Conservation (phyloP, 257 asterid genomes). For the Solanum virginianum region DNA sequence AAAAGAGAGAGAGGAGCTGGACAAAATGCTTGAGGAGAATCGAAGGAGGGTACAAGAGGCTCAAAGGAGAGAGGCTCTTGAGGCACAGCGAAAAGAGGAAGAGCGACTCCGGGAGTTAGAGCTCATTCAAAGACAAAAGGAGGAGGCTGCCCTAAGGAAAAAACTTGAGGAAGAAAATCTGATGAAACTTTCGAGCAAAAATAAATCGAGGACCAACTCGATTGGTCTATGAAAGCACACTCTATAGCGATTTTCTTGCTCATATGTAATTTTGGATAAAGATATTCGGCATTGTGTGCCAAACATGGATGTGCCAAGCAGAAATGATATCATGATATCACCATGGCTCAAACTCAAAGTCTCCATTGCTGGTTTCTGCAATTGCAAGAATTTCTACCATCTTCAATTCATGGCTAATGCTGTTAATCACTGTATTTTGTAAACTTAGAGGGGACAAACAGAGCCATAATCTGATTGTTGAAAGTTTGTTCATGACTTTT, state of each 20-base stretch:
- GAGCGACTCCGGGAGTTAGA: constrained; percentile 75
- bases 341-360: not conserved
- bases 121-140: constrained; percentile 79
- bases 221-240: constrained; percentile 20
- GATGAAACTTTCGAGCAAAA: constrained; percentile 18
- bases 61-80: constrained; percentile 76
- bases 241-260: not conserved
- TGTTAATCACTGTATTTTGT: not conserved
- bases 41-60: constrained; percentile 86
- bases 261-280: not conserved
- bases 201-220: constrained; percentile 35
- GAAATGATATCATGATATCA: not conserved
- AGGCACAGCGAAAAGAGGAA: constrained; percentile 70
- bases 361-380: not conserved
- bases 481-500: not conserved
- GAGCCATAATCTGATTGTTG: not conserved
- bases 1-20: constrained; percentile 86
- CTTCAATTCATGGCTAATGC: not conserved
- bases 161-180: constrained; percentile 55
- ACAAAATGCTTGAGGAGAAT: constrained; percentile 92
- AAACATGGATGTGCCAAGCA: not conserved
- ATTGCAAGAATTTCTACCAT: not conserved
- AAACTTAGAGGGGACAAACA: not conserved
- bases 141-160: constrained; percentile 70
- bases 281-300: not conserved